These are phyloP conservation scores for Fusarium euwallaceae DNA, from an alignment of 2,329 filamentous ascomycete species.

Conservation along the genomic window DNA sequence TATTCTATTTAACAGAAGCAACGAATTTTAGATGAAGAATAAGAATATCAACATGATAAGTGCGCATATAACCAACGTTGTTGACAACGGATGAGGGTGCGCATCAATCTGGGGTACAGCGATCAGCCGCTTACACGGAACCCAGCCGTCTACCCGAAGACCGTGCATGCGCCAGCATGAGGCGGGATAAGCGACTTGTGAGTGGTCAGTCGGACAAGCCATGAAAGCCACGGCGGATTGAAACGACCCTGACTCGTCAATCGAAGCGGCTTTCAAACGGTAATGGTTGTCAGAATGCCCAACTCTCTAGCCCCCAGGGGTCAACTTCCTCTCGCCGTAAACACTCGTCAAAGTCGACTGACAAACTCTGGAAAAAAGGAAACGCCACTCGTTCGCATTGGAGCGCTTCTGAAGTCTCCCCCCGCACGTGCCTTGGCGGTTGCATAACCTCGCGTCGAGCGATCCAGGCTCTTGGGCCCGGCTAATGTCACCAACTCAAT, in stretches of 20 bases:
- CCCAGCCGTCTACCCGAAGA: not conserved
- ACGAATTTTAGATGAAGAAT: not conserved
- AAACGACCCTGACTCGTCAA: not conserved
- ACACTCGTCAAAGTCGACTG: slow-evolving; percentile 5
- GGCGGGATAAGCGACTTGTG: not conserved
- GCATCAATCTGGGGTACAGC: not conserved
- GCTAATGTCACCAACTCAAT: not conserved
- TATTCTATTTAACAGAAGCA: not conserved
- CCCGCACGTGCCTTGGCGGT: slow-evolving; percentile 4
- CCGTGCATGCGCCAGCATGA: not conserved
- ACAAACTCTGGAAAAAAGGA: not conserved
- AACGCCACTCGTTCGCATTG: not conserved
- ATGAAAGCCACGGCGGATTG: not conserved
- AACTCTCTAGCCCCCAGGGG: not conserved
- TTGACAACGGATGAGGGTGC: not conserved
- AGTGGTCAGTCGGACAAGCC: not conserved
- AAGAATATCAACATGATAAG: not conserved
- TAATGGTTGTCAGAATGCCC: not conserved
- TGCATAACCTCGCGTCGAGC: not conserved
- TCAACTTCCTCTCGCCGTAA: not conserved
- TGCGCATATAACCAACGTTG: not conserved
- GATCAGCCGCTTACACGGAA: slow-evolving; percentile 3
- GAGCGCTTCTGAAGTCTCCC: not conserved
- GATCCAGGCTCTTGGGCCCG: not conserved
- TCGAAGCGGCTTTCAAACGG: not conserved